Conservation (phyloP, 1,139 yeast species). For the Yamadazyma diospyri region DNA sequence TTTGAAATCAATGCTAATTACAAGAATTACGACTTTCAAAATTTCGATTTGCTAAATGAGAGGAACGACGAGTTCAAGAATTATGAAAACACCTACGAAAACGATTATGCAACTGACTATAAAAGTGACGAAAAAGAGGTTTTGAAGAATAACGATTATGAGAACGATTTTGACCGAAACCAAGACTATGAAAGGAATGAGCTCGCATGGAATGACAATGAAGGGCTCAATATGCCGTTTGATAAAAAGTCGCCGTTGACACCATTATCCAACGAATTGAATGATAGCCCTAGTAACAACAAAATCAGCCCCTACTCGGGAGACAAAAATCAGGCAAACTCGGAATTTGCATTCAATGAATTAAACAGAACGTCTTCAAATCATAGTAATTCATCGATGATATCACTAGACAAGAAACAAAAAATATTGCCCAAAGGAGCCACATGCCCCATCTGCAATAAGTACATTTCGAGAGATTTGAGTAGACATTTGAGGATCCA, state of each 20-base stretch:
- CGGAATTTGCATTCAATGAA: slow-evolving; percentile 1
- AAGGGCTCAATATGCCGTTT: background rate
- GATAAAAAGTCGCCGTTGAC: slow-evolving; percentile 7
- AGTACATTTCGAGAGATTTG: slow-evolving; percentile 41
- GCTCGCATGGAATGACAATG: background rate
- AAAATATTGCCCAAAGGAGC: slow-evolving; percentile 34
- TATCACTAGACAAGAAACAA: slow-evolving; percentile 12
- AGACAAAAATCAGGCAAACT: background rate
- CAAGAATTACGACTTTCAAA: background rate
- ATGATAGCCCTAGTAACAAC: slow-evolving; percentile 5
- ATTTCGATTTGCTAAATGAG: slow-evolving; percentile 1
- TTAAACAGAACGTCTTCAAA: slow-evolving; percentile 20
- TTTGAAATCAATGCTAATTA: background rate
- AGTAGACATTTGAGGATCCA: slow-evolving; percentile 47
- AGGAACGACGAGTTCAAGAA: background rate
- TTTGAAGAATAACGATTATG: background rate
- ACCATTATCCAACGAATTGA: slow-evolving; percentile 7
- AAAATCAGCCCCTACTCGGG: slow-evolving; percentile 3
- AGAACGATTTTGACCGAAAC: background rate
- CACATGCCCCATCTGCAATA: slow-evolving; percentile 39
- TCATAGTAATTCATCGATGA: slow-evolving; percentile 20
- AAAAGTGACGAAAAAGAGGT: background rate
- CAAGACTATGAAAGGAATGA: slow-evolving; percentile 2
- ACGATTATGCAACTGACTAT: background rate
- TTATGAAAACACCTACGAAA: too few species aligned